Evolutionary conservation across 1,139 yeast species (phyloP).

Genomic region (Entelexis paramagnoliae): DNA sequence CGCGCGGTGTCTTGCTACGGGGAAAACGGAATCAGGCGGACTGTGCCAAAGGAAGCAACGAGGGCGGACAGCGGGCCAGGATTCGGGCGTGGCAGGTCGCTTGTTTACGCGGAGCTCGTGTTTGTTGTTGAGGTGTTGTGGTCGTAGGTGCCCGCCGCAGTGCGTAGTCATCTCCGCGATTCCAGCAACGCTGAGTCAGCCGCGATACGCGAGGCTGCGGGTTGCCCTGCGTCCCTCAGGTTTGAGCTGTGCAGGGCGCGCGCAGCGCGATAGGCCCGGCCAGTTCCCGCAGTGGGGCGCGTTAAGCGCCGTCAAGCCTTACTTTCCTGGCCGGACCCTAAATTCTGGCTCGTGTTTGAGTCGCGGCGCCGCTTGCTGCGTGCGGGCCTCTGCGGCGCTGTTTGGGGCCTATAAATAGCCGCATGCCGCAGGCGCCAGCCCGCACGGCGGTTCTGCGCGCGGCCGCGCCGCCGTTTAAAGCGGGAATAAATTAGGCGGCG

Average conservation of each 20-base stretch:
- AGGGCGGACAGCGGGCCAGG: neutral
- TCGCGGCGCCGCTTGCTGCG: too few species aligned
- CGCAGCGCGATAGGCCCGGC: neutral
- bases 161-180: slow-evolving; percentile 2
- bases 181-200: slow-evolving; percentile 1
- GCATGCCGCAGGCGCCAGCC: neutral
- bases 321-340: too few species aligned
- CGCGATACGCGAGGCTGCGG: neutral
- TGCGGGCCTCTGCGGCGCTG: too few species aligned
- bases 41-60: neutral
- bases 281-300: too few species aligned
- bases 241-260: neutral
- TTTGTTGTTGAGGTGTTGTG: slow-evolving; percentile 1
- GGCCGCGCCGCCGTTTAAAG: too few species aligned
- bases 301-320: too few species aligned
- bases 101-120: neutral
- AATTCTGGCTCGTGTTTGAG: too few species aligned
- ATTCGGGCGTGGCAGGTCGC: neutral
- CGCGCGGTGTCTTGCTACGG: slow-evolving; percentile 2
- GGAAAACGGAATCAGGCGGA: neutral
- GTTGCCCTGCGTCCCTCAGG: neutral
- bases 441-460: too few species aligned
- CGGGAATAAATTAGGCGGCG: too few species aligned
- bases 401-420: neutral
- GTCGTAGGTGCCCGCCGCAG: neutral